A percentile compares a stretch with the other conserved stretches of the same genome.
Evolutionary conservation across 768 basidiomycete genomes (phyloP).

Genomic region (Agaricus subrufescens): DNA sequence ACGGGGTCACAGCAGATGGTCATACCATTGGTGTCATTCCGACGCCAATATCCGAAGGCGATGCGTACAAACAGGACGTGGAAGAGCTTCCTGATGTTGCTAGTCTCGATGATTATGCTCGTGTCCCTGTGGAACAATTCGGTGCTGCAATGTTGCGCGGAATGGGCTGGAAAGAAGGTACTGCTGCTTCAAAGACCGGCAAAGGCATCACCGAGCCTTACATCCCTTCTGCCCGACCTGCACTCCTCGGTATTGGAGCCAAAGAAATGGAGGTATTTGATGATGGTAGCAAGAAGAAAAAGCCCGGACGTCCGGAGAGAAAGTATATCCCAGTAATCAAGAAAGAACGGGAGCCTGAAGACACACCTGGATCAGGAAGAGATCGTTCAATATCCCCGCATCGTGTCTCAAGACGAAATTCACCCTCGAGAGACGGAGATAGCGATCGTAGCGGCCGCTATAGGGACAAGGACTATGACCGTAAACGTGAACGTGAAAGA

Average conservation of each 20-base stretch:
- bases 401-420: slow-evolving; percentile 42
- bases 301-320: slow-evolving; percentile 53
- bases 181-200: slow-evolving; percentile 60
- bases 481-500: slow-evolving; percentile 17
- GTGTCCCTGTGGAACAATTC: slow-evolving; percentile 89
- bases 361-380: slow-evolving; percentile 23
- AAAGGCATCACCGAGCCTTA: slow-evolving; percentile 73
- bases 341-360: slow-evolving; percentile 59
- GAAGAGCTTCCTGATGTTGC: slow-evolving; percentile 72
- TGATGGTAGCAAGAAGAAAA: slow-evolving; percentile 57
- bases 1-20: slow-evolving; percentile 34
- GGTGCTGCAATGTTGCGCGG: slow-evolving; percentile 90
- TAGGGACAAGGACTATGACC: slow-evolving; percentile 10
- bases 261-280: slow-evolving; percentile 77
- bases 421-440: slow-evolving; percentile 37
- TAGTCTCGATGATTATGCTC: slow-evolving; percentile 80
- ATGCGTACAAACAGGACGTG: slow-evolving; percentile 83
- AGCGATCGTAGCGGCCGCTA: slow-evolving; percentile 23
- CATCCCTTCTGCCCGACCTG: slow-evolving; percentile 76
- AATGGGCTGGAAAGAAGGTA: slow-evolving; percentile 94
- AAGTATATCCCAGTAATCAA: slow-evolving; percentile 83
- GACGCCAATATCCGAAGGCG: slow-evolving; percentile 64
- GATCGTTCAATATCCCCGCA: slow-evolving; percentile 34
- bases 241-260: slow-evolving; percentile 89
- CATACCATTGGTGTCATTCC: slow-evolving; percentile 62